Conservation (phyloP, 257 asterid species). For the Cordia subcordata region DNA sequence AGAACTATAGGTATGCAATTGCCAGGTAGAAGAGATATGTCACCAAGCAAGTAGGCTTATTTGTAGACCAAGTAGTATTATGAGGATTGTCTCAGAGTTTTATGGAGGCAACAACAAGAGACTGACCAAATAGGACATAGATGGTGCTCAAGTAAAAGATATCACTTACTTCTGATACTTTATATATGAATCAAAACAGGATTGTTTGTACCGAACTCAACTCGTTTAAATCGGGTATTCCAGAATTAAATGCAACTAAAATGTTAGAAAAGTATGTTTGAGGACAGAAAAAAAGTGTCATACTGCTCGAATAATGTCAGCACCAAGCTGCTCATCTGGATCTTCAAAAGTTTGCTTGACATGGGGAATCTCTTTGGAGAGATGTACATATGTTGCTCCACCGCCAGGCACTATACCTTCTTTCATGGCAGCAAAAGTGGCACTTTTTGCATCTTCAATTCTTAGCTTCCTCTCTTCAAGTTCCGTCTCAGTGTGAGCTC, state of each 20-base stretch:
- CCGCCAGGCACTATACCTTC: constrained; percentile 99
- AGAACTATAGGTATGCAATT: no score
- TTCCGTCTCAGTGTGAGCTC: constrained; percentile 93
- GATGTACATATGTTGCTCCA: constrained; percentile 85
- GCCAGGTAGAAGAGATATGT: no score
- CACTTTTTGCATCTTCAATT: constrained; percentile 88
- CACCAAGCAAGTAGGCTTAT: no score
- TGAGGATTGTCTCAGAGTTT: no score
- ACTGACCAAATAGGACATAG: no score
- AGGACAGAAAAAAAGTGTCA: constrained; percentile 11
- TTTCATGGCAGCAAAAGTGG: constrained; percentile 90
- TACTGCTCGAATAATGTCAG: constrained; percentile 79
- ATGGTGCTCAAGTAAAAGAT: no score
- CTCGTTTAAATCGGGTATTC: neutral
- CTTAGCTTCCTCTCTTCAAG: constrained; percentile 87
- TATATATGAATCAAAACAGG: no score
- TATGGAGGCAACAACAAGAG: no score
- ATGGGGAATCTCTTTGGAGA: constrained; percentile 60
- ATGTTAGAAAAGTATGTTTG: neutral
- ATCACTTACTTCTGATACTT: no score
- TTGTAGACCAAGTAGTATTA: no score
- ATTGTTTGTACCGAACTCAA: neutral
- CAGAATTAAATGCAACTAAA: neutral
- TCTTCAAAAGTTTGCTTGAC: constrained; percentile 55
- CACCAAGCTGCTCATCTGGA: constrained; percentile 84